Evolutionary conservation across 768 basidiomycete genomes (phyloP), one percentile per base, ranked within the genome.

Genomic region (Tubosaeta sp.): DNA sequence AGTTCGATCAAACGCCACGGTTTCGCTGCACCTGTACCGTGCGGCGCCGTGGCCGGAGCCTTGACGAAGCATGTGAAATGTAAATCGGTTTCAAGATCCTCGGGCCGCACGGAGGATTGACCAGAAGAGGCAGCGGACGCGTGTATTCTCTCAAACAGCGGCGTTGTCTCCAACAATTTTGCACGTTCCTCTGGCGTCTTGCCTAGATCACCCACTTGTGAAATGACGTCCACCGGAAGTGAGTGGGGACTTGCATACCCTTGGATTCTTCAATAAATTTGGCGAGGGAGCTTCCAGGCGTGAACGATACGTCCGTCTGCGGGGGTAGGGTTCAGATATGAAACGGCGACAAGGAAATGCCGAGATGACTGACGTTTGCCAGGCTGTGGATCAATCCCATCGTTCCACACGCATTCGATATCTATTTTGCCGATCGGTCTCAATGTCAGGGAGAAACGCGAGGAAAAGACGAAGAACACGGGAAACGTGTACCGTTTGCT

Each of bases 31-130:
- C 40, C 35, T 56, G 25, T 34, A 21, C 3, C 14, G 22, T 30
- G 44, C 18, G 30, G 29, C 2, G 67, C 65, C 2, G 72, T 64
- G 29, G 69, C 73, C 1, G 83, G 81, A 0, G 87, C 88, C 51
- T 77, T 76, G 30, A 96, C 81, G 59, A 96, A 97, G 59, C 86
- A 84, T 1, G 88, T 89, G 57, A 94, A 97, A 69, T 96, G 94
- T 8, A 91, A 73, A 59, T 89, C 77, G 0, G 87, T 87, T 34
- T 90, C 74, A 9, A 84, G 72, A 57, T 88, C 75, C 1, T 71
- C 67, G 3, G 88, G 84, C 21, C 47, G 29, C 0, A 84, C 75
- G 1, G 73, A 70, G 5, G 81, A 81, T 69, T 95, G 91, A 8
- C 90, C 91, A 1, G 78, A 64, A 0, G 74, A 70, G 0, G 90